Evolutionary conservation across 2,329 filamentous ascomycete genomes (phyloP).

Genomic region (Chaetomiaceae sp.): DNA sequence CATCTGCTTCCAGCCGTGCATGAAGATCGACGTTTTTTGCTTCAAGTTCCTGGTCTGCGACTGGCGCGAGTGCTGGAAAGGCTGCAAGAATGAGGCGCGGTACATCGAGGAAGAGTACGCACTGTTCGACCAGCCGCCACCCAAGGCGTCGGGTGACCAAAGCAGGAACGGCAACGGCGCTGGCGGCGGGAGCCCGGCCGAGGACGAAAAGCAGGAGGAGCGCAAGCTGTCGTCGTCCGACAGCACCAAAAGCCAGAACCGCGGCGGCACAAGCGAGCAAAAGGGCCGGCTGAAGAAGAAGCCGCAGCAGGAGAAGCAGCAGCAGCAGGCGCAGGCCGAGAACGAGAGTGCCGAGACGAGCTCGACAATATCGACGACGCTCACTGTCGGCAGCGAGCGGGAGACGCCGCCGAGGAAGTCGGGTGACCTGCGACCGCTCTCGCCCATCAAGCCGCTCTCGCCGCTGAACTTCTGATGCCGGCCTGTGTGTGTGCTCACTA

Average conservation of each 20-base stretch:
- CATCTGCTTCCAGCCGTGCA: conserved; percentile 94
- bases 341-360: conserved; percentile 40
- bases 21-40: conserved; percentile 92
- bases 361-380: conserved; percentile 40
- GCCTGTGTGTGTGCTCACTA: no score
- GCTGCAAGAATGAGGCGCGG: conserved; percentile 82
- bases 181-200: no score
- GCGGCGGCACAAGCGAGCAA: conserved; percentile 27
- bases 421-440: conserved; percentile 50
- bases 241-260: conserved; percentile 49
- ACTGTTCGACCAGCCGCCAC: conserved; percentile 53
- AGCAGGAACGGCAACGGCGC: conserved; percentile 14
- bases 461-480: conserved; percentile 49
- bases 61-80: conserved; percentile 96
- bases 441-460: conserved; percentile 60
- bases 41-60: conserved; percentile 94
- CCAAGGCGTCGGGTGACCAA: conserved; percentile 22
- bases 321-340: conserved; percentile 30
- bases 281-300: conserved; percentile 40
- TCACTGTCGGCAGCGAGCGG: conserved; percentile 41
- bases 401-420: conserved; percentile 32
- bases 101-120: conserved; percentile 66
- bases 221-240: conserved; percentile 59
- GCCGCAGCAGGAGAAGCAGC: no score
- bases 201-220: conserved; percentile 37